Percentiles rank a stretch among this genome's conserved stretches.
Conservation (phyloP, 2,329 filamentous ascomycete genomes). For the Calonectria pseudoreteaudii region DNA sequence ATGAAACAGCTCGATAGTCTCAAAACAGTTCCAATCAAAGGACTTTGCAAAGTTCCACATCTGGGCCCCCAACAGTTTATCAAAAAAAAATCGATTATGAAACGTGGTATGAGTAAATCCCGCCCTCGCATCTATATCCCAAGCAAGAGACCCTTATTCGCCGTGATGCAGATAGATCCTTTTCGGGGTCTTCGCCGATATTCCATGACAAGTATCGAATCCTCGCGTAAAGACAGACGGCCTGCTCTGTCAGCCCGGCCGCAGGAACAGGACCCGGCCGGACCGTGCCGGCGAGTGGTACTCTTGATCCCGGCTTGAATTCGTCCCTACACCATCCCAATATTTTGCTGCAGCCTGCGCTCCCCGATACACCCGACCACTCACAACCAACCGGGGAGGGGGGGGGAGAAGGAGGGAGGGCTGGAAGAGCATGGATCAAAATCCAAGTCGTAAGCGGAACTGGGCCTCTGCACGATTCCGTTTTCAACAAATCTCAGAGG, state of each 20-base stretch:
- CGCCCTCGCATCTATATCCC: neutral
- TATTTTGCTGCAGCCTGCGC: neutral
- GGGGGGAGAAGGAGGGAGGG: too few species aligned
- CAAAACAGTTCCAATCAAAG: neutral
- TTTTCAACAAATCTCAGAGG: neutral
- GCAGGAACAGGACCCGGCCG: constrained; percentile 8
- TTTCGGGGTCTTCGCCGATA: neutral
- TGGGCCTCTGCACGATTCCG: constrained; percentile 10
- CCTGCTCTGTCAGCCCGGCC: too few species aligned
- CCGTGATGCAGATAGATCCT: neutral
- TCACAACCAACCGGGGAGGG: neutral
- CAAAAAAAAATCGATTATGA: neutral
- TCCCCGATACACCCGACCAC: neutral
- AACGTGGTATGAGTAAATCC: neutral
- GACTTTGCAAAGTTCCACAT: neutral
- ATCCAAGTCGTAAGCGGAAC: neutral
- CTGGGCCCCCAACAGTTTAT: neutral
- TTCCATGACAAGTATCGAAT: neutral
- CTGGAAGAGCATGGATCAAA: neutral
- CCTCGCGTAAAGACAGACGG: neutral
- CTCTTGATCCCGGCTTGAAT: constrained; percentile 9
- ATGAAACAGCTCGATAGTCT: neutral
- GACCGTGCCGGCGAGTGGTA: constrained; percentile 10
- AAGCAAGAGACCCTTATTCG: neutral
- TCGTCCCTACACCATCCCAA: constrained; percentile 11